Evolutionary conservation across 2,329 filamentous ascomycete species (phyloP), one percentile per base, ranked within the genome.

Genomic region (Fusarium cicatricum): DNA sequence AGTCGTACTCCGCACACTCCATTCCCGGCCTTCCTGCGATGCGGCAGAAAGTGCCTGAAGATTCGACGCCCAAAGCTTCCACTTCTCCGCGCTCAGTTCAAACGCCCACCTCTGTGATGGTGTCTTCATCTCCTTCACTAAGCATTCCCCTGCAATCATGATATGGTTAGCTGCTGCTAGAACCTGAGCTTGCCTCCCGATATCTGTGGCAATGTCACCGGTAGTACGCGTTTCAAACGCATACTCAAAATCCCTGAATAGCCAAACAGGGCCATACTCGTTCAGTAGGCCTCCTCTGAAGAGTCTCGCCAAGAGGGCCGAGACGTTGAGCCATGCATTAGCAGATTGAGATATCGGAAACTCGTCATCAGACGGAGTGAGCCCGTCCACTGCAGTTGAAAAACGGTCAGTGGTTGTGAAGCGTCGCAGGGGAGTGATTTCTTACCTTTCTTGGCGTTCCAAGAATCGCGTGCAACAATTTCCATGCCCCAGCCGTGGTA

Each of bases 281-380:
- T 50, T 43, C 0, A 57, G 33, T 2, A 52, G 11, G 9, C 32
- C 52, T 14, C 1, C 31, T 6, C 16, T 41, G 7, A 23, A 47
- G 1, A 62, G 41, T n/a, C 55, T 62, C 2, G 57, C 57, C 1
- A 60, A 4, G 0, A 62, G 26, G 1, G 42, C 57, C 1, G 49
- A 4, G 17, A 15, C 37, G 31, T 28, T 60, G 11, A 62, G 3
- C 39, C 53, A 60, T 2, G 11, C 16, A 5, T 50, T 17, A n/a
- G 28, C 23, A 21, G 29, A 26, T 11, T 39, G 28, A 3, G 3
- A 14, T 34, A 16, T n/a, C n/a, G n/a, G n/a, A n/a, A n/a, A n/a
- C n/a, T n/a, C n/a, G n/a, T n/a, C n/a, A n/a, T n/a, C n/a, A n/a
- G n/a, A n/a, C n/a, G n/a, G n/a, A n/a, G n/a, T n/a, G n/a, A n/a